Evolutionary conservation across 225 moss, liverwort and hornwort species (phyloP).

Genomic region (Polytrichum formosum): DNA sequence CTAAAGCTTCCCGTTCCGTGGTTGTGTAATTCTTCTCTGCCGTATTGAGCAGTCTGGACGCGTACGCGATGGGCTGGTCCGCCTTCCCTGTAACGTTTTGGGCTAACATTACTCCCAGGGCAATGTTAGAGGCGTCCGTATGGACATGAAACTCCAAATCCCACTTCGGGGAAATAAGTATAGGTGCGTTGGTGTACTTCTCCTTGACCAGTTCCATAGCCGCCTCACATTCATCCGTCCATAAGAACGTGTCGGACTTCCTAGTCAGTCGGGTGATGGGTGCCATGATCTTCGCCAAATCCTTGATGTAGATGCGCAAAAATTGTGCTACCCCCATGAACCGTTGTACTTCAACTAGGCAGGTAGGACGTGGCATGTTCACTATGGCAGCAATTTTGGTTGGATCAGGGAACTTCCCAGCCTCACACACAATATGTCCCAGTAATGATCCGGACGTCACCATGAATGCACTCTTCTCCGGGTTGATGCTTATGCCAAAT

Average conservation of each 20-base stretch:
- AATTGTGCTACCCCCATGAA: background rate
- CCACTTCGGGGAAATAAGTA: too few species aligned
- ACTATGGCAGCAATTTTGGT: background rate
- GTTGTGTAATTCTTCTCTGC: too few species aligned
- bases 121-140: too few species aligned
- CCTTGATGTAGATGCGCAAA: background rate
- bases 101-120: too few species aligned
- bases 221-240: too few species aligned
- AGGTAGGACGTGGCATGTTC: background rate
- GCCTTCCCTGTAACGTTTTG: too few species aligned
- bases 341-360: background rate
- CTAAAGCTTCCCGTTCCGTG: too few species aligned
- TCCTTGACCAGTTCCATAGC: too few species aligned
- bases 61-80: too few species aligned
- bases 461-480: background rate
- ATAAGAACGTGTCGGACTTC: background rate
- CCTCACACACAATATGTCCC: background rate
- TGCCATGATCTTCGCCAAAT: background rate
- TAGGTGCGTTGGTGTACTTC: too few species aligned
- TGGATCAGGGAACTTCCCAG: background rate
- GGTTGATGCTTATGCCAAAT: background rate
- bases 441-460: background rate
- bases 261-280: background rate
- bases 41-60: too few species aligned
- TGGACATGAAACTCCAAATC: too few species aligned